Base-by-base conservation (phyloP, 345 rosid genomes). In the Hibiscus mutabilis region DNA sequence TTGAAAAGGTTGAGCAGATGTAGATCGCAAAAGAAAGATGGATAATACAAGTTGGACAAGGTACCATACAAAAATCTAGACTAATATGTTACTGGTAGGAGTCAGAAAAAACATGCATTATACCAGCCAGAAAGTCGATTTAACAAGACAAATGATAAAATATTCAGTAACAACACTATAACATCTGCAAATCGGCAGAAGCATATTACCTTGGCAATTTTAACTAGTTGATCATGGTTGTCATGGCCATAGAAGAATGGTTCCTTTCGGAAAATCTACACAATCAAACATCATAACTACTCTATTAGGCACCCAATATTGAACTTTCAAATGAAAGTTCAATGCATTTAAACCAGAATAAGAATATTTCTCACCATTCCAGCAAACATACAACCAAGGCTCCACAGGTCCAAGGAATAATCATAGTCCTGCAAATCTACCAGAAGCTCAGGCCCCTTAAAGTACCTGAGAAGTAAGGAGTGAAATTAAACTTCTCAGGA, bases 311-410 rank as follows among this genome's bases (percentile, higher is more conserved):
- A 49, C 24, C 42, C 7, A 49, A 49, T 47, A 5, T 47, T 67
- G 44, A 42, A 60, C 31, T 46, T 71, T n/a, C 25, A 60, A 49
- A 9, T 49, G 22, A 67, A 67, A 67, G 42, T 16, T 47, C 27
- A 47, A 27, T 60, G 3, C 24, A 67, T 59, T 42, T 47, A 67
- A 46, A 62, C 37, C 5, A 2, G 25, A 13, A 51, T 14, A 60
- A 44, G 13, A 3, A n/a, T 14, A 79, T 69, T 66, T 71, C 93
- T 85, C 69, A 95, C 99, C 99, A 95, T 95, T 77, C 98, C 99
- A 12, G 98, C 98, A 81, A 95, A 92, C 99, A 92, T 95, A 77
- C 99, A 95, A 35, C 99, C 98, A 65, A 95, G 98, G 85, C 99
- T 95, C 99, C 99, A 95, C 94, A 95, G 89, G 76, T 92, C 99